Evolutionary conservation across 2,329 filamentous ascomycete species (phyloP), one percentile per base, ranked within the genome.

Genomic region (Penicillium glabrum): DNA sequence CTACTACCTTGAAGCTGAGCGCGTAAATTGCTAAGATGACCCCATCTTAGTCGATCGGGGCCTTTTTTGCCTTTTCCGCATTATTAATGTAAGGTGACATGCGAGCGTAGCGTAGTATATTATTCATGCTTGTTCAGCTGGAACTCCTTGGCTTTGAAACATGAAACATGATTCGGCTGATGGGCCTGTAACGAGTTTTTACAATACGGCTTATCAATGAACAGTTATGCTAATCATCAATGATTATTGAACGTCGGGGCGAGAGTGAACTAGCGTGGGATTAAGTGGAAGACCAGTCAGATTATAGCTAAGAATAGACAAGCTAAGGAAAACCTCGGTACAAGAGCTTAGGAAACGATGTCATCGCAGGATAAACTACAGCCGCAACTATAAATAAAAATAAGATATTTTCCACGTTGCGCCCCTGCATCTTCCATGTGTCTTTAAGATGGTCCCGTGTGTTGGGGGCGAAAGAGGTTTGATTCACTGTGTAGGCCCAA

Each of bases 361-460:
- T 19, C 35, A 39, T 19, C 35, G 35, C 9, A 19, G 21, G 10
- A 29, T 39, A 50, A 49, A 35, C 10, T 27, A 51, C 29, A 61
- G 46, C 44, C 21, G 31, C 27, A 48, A 16, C 51, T 56, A 55
- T 47, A 53, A 53, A 61, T 56, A 53, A 48, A 59, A 62, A 62
- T 63, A 64, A 63, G 60, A 59, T 58, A 53, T 19, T 43, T 39
- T 43, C 56, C 58, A 61, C 58, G 61, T 64, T 64, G 54, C 26
- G 44, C 47, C 56, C 53, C 51, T 62, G 60, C 53, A 62, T 48
- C 21, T 26, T 31, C 19, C 19, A 41, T 21, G n/a, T 23, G 19
- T 7, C n/a, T 21, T 21, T 41, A 23, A 41, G 16, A 5, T 41
- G n/a, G 19, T 7, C 9, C 27, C 3, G 27, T 3, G 27, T 10